phyloP scores from a whole-genome alignment of 371 early-diverging fungal species.

The Apophysomyces elegans region DNA sequence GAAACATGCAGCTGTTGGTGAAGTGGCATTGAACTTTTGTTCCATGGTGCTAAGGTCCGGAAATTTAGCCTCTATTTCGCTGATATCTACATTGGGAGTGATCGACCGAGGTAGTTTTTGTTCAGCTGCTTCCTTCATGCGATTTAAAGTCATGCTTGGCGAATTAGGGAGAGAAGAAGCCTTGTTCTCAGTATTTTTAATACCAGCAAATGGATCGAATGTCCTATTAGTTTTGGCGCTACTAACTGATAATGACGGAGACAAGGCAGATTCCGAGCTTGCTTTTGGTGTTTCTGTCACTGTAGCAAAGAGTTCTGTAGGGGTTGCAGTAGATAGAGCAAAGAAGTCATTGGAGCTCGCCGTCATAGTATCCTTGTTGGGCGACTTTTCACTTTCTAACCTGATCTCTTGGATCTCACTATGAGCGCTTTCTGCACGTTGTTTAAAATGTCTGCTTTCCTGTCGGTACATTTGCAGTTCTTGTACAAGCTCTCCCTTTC shows the following conservation, averaged over 20 bases:
- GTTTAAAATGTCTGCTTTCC: constrained; percentile 37
- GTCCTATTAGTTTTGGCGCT: constrained; percentile 15
- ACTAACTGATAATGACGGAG: constrained; percentile 8
- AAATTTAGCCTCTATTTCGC: constrained; percentile 53
- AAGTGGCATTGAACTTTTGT: constrained; percentile 29
- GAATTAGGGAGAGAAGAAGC: constrained; percentile 20
- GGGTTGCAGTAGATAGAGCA: constrained; percentile 24
- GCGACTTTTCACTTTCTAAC: constrained; percentile 16
- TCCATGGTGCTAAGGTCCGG: constrained; percentile 55
- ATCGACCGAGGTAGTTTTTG: constrained; percentile 15
- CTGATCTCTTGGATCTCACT: constrained; percentile 30
- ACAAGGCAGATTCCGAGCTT: constrained; percentile 12
- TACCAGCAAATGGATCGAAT: constrained; percentile 47
- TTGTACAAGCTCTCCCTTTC: constrained; percentile 33
- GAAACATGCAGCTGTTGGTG: constrained; percentile 8
- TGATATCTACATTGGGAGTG: constrained; percentile 38
- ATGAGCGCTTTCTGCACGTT: constrained; percentile 36
- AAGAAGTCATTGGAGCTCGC: constrained; percentile 25
- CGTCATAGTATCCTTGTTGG: constrained; percentile 5
- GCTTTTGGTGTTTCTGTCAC: constrained; percentile 14
- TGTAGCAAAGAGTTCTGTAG: constrained; percentile 30
- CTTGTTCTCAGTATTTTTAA: constrained; percentile 27
- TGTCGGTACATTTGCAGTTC: constrained; percentile 41
- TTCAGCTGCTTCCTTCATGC: constrained; percentile 33
- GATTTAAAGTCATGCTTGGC: constrained; percentile 32